These are phyloP conservation scores for Helichrysum umbraculigerum DNA, from an alignment of 129 eudicot species.

Conservation along the genomic window DNA sequence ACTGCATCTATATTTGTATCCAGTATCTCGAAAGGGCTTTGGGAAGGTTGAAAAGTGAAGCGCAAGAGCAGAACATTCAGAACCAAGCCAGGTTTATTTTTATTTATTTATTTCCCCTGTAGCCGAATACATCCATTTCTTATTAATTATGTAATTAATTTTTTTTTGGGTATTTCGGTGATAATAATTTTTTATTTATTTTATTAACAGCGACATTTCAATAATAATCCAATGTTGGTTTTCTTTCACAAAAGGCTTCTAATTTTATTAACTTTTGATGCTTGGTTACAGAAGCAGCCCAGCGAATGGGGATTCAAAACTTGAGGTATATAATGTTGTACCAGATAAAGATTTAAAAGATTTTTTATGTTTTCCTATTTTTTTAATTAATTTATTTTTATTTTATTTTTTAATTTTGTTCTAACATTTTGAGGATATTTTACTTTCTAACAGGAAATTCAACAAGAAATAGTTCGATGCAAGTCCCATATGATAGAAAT, in stretches of 20 bases:
- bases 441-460: slow-evolving; percentile 52
- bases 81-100: slow-evolving; percentile 45
- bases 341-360: slow-evolving; percentile 2
- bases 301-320: slow-evolving; percentile 49
- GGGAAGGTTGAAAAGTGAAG: slow-evolving; percentile 56
- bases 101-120: not conserved
- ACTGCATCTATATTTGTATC: slow-evolving; percentile 7
- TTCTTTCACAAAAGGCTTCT: not conserved
- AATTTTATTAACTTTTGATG: slow-evolving; percentile 9
- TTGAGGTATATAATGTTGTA: slow-evolving; percentile 48
- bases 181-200: not conserved
- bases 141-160: not conserved
- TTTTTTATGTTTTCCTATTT: not conserved
- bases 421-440: slow-evolving; percentile 5
- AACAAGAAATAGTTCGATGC: slow-evolving; percentile 57
- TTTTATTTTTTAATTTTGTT: not conserved
- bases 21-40: slow-evolving; percentile 63
- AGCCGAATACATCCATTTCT: slow-evolving; percentile 1
- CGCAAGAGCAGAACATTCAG: slow-evolving; percentile 42
- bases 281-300: slow-evolving; percentile 43
- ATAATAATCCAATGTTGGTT: not conserved
- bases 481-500: slow-evolving; percentile 55
- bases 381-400: not conserved
- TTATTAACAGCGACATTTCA: not conserved
- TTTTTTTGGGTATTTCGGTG: not conserved